A percentile compares a stretch with the other conserved stretches of the same genome.
Conservation (phyloP, 2,329 filamentous ascomycete genomes). For the Penicillium capsulatum region DNA sequence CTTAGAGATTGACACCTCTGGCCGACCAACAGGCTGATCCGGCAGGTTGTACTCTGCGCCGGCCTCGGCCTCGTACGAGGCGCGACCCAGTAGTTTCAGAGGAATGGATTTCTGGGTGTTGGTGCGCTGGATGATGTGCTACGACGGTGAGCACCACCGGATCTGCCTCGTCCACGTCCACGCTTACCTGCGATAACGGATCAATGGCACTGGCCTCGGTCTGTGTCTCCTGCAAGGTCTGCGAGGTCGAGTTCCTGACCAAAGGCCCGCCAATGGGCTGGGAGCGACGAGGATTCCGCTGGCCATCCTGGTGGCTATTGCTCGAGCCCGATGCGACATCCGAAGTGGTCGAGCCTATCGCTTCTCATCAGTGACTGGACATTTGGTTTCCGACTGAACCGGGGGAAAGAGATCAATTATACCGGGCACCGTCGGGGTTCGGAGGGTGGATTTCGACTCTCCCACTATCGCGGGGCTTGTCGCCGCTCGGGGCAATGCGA, state of each 20-base stretch:
- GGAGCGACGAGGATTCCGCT: conserved; percentile 20
- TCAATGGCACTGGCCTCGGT: conserved; percentile 53
- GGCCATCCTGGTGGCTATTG: conserved; percentile 27
- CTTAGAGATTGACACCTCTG: conserved; percentile 34
- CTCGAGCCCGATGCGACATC: conserved; percentile 32
- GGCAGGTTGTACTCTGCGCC: conserved; percentile 32
- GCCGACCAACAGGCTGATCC: conserved; percentile 29
- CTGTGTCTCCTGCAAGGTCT: conserved; percentile 25
- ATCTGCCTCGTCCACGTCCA: neutral
- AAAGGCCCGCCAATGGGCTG: conserved; percentile 19
- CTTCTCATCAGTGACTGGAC: neutral
- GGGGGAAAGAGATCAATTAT: no score
- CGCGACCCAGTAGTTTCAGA: conserved; percentile 37
- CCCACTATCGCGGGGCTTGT: conserved; percentile 22
- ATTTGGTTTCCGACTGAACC: neutral
- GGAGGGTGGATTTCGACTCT: conserved; percentile 23
- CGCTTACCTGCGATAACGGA: conserved; percentile 60
- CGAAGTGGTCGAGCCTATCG: conserved; percentile 27
- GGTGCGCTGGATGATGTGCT: conserved; percentile 64
- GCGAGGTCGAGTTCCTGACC: conserved; percentile 25
- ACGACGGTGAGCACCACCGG: no score
- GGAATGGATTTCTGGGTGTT: conserved; percentile 59
- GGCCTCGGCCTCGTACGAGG: conserved; percentile 42
- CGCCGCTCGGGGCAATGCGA: conserved; percentile 24
- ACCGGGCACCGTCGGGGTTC: conserved; percentile 24